phyloP scores from a whole-genome alignment of 805 yeast species.

The Monosporozyma yasuniensis region DNA sequence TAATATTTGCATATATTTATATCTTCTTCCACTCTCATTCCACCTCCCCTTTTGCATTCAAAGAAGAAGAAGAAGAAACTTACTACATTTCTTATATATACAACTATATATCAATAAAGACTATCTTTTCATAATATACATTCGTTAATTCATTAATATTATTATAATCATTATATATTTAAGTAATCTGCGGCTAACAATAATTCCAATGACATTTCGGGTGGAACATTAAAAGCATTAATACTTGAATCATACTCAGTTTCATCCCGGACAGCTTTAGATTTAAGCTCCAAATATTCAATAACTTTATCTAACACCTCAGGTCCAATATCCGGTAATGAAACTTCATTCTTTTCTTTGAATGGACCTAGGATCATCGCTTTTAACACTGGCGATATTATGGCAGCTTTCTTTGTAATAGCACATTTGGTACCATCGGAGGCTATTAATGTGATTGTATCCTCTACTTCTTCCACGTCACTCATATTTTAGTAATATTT shows the following conservation, averaged over 20 bases:
- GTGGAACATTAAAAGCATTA: conserved; percentile 80
- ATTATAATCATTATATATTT: conserved; percentile 11
- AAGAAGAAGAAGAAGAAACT: too few species aligned
- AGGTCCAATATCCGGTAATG: conserved; percentile 56
- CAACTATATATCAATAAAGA: too few species aligned
- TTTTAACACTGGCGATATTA: conserved; percentile 54
- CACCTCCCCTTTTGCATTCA: background rate
- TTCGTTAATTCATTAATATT: background rate
- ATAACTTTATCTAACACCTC: conserved; percentile 67
- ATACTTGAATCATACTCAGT: too few species aligned
- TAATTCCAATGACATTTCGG: conserved; percentile 86
- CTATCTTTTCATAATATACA: too few species aligned
- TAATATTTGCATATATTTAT: background rate
- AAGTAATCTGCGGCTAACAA: conserved; percentile 84
- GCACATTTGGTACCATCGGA: conserved; percentile 59
- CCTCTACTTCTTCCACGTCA: background rate
- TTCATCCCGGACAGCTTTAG: conserved; percentile 48
- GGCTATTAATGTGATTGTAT: conserved; percentile 56
- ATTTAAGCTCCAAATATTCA: conserved; percentile 73
- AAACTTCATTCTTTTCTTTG: conserved; percentile 53
- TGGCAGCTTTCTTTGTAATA: conserved; percentile 65
- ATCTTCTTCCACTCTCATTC: background rate
- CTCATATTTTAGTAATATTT: background rate
- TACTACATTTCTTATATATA: too few species aligned
- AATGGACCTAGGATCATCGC: conserved; percentile 49